phyloP scores from a whole-genome alignment of 306 rosid species.

The Quercus variabilis region DNA sequence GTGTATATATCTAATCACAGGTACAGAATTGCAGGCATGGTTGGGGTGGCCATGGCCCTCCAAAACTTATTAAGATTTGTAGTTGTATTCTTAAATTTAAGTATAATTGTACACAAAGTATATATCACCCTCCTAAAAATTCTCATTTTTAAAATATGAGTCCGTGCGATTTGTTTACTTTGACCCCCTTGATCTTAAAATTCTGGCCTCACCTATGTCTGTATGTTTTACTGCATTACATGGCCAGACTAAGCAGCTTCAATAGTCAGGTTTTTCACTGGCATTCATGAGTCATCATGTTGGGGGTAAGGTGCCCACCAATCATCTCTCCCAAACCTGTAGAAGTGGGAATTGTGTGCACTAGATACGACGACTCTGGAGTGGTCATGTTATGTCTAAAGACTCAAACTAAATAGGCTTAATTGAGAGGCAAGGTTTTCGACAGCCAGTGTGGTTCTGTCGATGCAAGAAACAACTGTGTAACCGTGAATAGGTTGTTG shows the following conservation, averaged over 20 bases:
- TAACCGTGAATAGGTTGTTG: too few species aligned
- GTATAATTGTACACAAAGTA: neutral
- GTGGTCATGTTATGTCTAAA: too few species aligned
- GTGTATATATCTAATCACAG: neutral
- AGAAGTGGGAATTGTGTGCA: too few species aligned
- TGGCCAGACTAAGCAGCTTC: neutral
- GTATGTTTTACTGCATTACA: neutral
- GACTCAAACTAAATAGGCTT: too few species aligned
- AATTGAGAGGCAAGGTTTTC: too few species aligned
- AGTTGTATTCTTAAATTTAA: neutral
- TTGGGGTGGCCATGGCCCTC: neutral
- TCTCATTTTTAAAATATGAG: neutral
- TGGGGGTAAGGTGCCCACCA: too few species aligned
- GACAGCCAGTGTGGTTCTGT: too few species aligned
- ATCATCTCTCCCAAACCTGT: too few species aligned
- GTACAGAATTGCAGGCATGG: neutral
- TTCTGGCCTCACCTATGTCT: neutral
- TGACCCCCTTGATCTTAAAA: neutral
- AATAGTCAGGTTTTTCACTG: neutral
- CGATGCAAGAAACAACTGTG: too few species aligned
- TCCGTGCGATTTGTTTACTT: neutral
- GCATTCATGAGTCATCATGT: too few species aligned
- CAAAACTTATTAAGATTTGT: neutral
- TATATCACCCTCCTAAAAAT: neutral
- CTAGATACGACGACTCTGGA: too few species aligned